Percentiles rank a stretch among this genome's conserved stretches.
These are phyloP conservation scores for Capronia americana DNA, from an alignment of 2,329 filamentous ascomycete genomes.

Conservation along the genomic window DNA sequence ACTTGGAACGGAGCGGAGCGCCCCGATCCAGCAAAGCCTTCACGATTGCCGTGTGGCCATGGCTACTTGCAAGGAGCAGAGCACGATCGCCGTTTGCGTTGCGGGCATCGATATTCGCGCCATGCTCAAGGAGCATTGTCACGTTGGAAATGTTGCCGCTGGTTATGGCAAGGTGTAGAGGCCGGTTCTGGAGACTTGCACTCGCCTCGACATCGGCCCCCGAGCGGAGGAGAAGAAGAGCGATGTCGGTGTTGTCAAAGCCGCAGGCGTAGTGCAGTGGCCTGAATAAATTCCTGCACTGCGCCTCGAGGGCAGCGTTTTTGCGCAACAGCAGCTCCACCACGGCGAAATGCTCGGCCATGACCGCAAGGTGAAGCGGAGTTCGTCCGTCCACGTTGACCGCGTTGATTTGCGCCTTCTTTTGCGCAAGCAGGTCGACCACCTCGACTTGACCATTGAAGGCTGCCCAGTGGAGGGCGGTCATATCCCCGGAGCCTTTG, in stretches of 20 bases:
- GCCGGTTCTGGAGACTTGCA: slow-evolving; percentile 2
- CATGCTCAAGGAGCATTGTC: slow-evolving; percentile 2
- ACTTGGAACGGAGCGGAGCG: slow-evolving; percentile 8
- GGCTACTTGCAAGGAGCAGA: slow-evolving; percentile 3
- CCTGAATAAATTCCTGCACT: slow-evolving; percentile 2
- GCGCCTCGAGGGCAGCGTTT: slow-evolving; percentile 1
- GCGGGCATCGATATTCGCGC: slow-evolving; percentile 7
- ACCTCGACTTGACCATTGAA: slow-evolving; percentile 11
- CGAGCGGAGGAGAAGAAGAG: slow-evolving; percentile 6
- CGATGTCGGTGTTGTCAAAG: slow-evolving; percentile 12
- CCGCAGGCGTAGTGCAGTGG: slow-evolving; percentile 8
- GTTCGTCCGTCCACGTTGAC: slow-evolving; percentile 6
- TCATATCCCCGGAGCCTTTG: slow-evolving; percentile 10
- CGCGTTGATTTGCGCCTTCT: slow-evolving; percentile 13
- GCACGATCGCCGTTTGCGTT: slow-evolving; percentile 9
- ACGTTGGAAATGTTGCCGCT: slow-evolving; percentile 2
- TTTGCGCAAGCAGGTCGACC: slow-evolving; percentile 11
- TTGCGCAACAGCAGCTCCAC: slow-evolving; percentile 10
- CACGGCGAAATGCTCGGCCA: slow-evolving; percentile 7
- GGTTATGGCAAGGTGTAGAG: background rate
- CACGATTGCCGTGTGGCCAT: slow-evolving; percentile 2
- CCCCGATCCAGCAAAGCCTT: slow-evolving; percentile 9
- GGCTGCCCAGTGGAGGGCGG: slow-evolving; percentile 6
- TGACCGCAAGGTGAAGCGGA: slow-evolving; percentile 8
- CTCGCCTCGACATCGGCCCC: slow-evolving; percentile 7